phyloP scores from a whole-genome alignment of 306 rosid species.

The Sesbania bispinosa region DNA sequence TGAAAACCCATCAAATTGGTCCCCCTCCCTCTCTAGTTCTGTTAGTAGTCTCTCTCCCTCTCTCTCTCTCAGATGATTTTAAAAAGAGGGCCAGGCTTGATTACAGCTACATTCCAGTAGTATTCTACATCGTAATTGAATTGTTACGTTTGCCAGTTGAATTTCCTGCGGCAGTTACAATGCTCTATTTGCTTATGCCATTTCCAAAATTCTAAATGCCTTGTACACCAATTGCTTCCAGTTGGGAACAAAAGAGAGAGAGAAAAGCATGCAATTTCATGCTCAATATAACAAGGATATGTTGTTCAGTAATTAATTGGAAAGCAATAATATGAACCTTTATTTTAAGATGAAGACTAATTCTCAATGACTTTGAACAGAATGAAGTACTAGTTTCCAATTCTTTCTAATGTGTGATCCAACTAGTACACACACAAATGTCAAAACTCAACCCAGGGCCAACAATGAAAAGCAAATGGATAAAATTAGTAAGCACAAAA shows the following conservation, averaged over 20 bases:
- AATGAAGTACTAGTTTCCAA: neutral
- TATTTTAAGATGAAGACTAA: neutral
- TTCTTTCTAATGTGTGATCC: conserved; percentile 10
- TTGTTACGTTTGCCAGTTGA: conserved; percentile 18
- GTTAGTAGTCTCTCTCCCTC: no score
- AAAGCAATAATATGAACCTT: neutral
- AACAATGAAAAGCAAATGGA: conserved; percentile 1
- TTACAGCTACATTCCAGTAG: neutral
- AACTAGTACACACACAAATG: neutral
- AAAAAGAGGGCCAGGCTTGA: neutral
- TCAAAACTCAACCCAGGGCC: conserved; percentile 1
- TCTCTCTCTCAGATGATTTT: no score
- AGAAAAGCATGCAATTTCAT: neutral
- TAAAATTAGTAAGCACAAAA: conserved; percentile 15
- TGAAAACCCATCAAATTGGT: no score
- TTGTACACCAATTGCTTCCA: no score
- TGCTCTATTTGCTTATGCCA: neutral
- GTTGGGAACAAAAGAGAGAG: neutral
- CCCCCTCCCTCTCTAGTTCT: no score
- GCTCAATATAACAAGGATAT: neutral
- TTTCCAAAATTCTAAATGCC: neutral
- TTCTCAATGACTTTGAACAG: neutral
- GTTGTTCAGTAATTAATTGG: neutral
- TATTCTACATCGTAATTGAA: neutral
- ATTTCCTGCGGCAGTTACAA: neutral